Percentiles rank a stretch among this genome's conserved stretches.
Evolutionary conservation across 768 basidiomycete genomes (phyloP).

Genomic region (Panellus pusillus): DNA sequence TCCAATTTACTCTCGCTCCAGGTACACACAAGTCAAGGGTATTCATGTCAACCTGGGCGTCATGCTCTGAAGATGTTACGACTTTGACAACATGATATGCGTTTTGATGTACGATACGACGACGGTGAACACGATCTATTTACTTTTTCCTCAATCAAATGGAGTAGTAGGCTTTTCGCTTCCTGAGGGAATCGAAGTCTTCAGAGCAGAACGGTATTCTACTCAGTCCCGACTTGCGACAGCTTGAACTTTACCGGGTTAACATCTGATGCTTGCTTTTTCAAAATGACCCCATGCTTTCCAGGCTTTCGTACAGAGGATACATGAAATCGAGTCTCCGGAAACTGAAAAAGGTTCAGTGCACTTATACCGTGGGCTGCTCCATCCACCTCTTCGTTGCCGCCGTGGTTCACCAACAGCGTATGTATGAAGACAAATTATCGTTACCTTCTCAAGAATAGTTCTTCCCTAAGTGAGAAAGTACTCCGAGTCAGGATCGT

Average conservation of each 20-base stretch:
- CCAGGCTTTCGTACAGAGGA: neutral
- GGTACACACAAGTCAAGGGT: conserved; percentile 69
- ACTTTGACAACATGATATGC: neutral
- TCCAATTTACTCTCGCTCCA: conserved; percentile 22
- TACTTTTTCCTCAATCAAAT: neutral
- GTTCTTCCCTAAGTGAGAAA: conserved; percentile 32
- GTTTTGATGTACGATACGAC: neutral
- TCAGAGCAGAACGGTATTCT: conserved; percentile 10
- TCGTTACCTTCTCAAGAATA: conserved; percentile 32
- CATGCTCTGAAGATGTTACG: neutral
- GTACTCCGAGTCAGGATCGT: conserved; percentile 43
- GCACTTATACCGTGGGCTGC: too few relatives aligned
- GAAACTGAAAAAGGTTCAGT: neutral
- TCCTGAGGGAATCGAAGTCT: conserved; percentile 8
- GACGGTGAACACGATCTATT: neutral
- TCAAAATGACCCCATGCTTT: conserved; percentile 12
- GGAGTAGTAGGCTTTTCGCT: neutral
- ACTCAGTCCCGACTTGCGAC: neutral
- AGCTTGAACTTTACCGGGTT: conserved; percentile 1
- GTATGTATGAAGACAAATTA: too few relatives aligned
- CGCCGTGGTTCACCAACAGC: conserved; percentile 38
- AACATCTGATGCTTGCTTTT: neutral
- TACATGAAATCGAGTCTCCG: conserved; percentile 4
- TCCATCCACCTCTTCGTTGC: conserved; percentile 1
- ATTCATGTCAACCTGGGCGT: conserved; percentile 62